Evolutionary conservation across 768 basidiomycete genomes (phyloP), one percentile per base, ranked within the genome.

Genomic region (Boletus patriciae): DNA sequence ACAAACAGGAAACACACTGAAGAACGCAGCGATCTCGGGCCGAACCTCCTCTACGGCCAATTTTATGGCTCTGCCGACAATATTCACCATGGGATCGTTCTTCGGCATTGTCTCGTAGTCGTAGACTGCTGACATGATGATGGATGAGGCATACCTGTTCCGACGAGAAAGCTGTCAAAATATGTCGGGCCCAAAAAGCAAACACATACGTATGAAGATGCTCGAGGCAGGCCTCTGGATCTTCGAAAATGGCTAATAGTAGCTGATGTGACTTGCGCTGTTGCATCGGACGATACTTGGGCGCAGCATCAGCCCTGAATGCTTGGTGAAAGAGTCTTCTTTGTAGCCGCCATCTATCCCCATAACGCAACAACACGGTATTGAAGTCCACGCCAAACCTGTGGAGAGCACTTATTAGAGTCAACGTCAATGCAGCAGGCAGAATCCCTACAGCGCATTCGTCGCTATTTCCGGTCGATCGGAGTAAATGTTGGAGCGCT

Each of bases 301-400:
- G 29, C 9, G 62, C 46, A 2, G 63, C 63, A 29, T 69, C 64
- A 10, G 62, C 63, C 33, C 63, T 62, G 62, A 77, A 75, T 25
- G 66, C 63, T 40, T 77, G 72, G 41, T 77, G 76, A 36, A 71
- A 70, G 6, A 75, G 55, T 36, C 70, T 65, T 54, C 76, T 61
- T 37, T 76, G 72, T 25, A 46, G 42, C 15, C 73, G 69, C 78
- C 76, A 78, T 50, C 64, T 64, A 16, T 68, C 63, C 11, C 75
- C 76, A 54, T 78, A 76, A n/a, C 44, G 62, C 62, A 74, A 67
- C 13, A 75, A 46, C 13, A 62, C 68, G 1, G 69, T 65, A 46
- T 71, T 68, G 56, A 74, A 76, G 65, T 66, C 70, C 51, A 77
- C 1, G 58, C 73, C 71, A 65, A 73, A 51, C 55, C 67, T 68